phyloP scores from a whole-genome alignment of 2,329 filamentous ascomycete genomes.

The Aquanectria penicillioides region DNA sequence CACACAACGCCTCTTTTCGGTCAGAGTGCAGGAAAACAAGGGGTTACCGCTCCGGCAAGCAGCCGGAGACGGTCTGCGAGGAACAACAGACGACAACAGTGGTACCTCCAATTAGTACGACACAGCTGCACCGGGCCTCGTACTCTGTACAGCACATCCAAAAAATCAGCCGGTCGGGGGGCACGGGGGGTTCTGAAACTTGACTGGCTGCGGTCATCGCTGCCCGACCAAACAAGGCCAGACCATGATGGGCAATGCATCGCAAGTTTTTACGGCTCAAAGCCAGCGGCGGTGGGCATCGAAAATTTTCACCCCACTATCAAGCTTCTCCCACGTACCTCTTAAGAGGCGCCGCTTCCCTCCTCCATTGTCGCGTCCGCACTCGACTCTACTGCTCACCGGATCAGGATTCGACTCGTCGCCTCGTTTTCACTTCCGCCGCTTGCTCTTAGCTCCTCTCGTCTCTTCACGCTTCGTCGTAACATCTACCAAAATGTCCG shows the following conservation, averaged over 20 bases:
- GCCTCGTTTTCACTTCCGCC: constrained; percentile 20
- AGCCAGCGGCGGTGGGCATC: constrained; percentile 34
- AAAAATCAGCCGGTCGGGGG: no score
- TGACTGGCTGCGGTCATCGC: constrained; percentile 24
- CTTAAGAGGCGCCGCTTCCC: constrained; percentile 38
- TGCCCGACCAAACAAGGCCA: constrained; percentile 28
- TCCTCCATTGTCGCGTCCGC: constrained; percentile 28
- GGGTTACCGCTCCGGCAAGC: background rate
- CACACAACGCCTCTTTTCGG: background rate
- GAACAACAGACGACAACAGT: background rate
- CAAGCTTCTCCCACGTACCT: constrained; percentile 13
- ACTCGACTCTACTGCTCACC: constrained; percentile 19
- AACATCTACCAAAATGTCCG: constrained; percentile 60
- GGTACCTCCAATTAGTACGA: background rate
- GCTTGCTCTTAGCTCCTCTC: constrained; percentile 13
- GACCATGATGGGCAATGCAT: constrained; percentile 25
- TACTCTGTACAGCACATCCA: constrained; percentile 3
- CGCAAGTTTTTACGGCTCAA: constrained; percentile 28
- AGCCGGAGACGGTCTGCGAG: background rate
- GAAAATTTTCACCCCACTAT: constrained; percentile 42
- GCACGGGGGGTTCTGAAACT: no score
- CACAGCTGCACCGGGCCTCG: background rate
- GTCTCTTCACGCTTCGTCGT: constrained; percentile 24
- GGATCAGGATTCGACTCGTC: constrained; percentile 29
- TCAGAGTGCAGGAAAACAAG: background rate